phyloP scores from a whole-genome alignment of 179 eudicot species.

The Silene vulgaris region DNA sequence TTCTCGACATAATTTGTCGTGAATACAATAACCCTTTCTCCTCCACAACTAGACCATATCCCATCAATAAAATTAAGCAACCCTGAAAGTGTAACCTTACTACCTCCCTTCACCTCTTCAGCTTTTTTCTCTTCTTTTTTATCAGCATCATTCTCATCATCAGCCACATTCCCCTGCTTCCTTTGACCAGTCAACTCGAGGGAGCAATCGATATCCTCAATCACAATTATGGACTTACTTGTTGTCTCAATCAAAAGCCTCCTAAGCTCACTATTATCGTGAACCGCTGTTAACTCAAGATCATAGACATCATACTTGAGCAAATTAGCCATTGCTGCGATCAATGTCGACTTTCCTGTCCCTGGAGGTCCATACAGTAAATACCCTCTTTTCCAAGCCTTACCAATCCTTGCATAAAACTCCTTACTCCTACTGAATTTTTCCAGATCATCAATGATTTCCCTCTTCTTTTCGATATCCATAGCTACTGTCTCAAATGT shows the following conservation, averaged over 20 bases:
- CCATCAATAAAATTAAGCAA: constrained; percentile 22
- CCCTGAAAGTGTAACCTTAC: constrained; percentile 36
- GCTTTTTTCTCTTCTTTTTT: not conserved
- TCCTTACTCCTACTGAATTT: constrained; percentile 36
- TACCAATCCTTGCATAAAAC: constrained; percentile 37
- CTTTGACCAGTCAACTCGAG: constrained; percentile 35
- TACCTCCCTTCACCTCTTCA: not conserved
- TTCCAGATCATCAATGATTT: constrained; percentile 37
- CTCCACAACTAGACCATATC: constrained; percentile 29
- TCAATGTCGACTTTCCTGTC: constrained; percentile 68
- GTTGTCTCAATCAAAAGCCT: constrained; percentile 35
- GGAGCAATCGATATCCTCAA: constrained; percentile 42
- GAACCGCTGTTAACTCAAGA: constrained; percentile 40
- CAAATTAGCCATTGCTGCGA: constrained; percentile 69
- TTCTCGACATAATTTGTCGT: constrained; percentile 35
- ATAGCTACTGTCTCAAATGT: constrained; percentile 36
- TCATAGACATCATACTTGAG: constrained; percentile 42
- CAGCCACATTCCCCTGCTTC: not conserved
- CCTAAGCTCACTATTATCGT: constrained; percentile 33
- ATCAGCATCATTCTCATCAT: not conserved
- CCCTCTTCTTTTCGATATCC: constrained; percentile 35
- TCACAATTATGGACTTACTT: constrained; percentile 29
- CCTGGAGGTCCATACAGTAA: constrained; percentile 57
- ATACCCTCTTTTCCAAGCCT: constrained; percentile 39
- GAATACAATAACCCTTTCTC: constrained; percentile 36